Evolutionary conservation across 306 rosid genomes (phyloP).

Genomic region (Malus orientalis): DNA sequence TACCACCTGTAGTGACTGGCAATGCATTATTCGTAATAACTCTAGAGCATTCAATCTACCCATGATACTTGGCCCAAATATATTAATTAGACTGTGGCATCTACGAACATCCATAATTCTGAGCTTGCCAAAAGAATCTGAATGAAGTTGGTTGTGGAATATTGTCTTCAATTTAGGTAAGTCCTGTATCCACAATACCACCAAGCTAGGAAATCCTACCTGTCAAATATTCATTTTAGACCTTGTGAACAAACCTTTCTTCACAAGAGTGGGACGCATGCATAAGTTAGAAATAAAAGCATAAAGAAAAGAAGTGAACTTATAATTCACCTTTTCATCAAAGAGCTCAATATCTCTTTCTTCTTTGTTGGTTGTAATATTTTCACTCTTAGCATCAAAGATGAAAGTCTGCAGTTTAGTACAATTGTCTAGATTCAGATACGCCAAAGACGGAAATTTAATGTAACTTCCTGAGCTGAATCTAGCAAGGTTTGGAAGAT

Average conservation of each 20-base stretch:
- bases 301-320: neutral
- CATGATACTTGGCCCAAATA: neutral
- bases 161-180: neutral
- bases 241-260: neutral
- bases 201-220: neutral
- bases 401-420: neutral
- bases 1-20: neutral
- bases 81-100: neutral
- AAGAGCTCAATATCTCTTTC: neutral
- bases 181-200: neutral
- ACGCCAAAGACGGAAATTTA: neutral
- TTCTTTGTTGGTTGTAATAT: neutral
- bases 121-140: neutral
- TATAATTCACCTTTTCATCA: neutral
- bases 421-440: neutral
- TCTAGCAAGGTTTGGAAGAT: neutral
- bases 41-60: neutral
- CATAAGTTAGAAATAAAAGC: neutral
- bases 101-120: neutral
- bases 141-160: neutral
- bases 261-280: neutral
- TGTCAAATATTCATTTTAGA: neutral
- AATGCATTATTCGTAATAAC: rapidly evolving
- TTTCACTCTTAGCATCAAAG: too few relatives aligned
- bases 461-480: neutral